These are phyloP conservation scores for Tolypocladium ophioglossoides DNA, from an alignment of 2,329 filamentous ascomycete species.

Conservation along the genomic window DNA sequence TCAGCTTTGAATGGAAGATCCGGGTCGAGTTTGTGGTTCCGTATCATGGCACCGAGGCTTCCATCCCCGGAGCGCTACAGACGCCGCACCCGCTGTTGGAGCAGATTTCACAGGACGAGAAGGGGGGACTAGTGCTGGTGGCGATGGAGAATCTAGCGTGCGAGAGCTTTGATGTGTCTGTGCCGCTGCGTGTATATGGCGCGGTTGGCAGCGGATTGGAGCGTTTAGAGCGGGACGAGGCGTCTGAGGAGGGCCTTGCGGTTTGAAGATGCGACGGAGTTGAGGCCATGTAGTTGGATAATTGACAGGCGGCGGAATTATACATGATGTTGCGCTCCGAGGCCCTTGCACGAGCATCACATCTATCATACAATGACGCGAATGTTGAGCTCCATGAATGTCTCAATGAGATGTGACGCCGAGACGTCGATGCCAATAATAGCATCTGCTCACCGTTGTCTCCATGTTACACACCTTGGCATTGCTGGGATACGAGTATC, in stretches of 20 bases:
- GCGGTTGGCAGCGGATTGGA: constrained; percentile 47
- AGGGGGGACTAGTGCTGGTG: constrained; percentile 62
- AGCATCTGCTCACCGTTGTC: background rate
- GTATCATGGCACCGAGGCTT: constrained; percentile 25
- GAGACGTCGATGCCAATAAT: background rate
- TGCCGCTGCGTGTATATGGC: constrained; percentile 74
- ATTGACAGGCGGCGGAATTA: background rate
- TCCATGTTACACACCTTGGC: background rate
- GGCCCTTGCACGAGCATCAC: background rate
- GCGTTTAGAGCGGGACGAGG: constrained; percentile 44
- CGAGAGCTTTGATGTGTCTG: constrained; percentile 83
- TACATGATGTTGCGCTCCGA: background rate
- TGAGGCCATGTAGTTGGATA: background rate
- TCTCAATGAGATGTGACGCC: background rate
- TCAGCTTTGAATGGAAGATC: constrained; percentile 81
- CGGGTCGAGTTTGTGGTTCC: constrained; percentile 88
- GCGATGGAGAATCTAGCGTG: constrained; percentile 69
- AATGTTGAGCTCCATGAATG: background rate
- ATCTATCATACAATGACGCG: background rate
- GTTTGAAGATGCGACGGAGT: constrained; percentile 17
- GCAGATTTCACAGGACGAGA: constrained; percentile 66
- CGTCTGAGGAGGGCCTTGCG: constrained; percentile 32
- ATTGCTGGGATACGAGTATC: background rate
- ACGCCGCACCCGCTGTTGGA: constrained; percentile 52
- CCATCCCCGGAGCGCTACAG: constrained; percentile 10